phyloP scores from a whole-genome alignment of 495 filamentous ascomycete genomes.

The Hypoxylon subgilvum region DNA sequence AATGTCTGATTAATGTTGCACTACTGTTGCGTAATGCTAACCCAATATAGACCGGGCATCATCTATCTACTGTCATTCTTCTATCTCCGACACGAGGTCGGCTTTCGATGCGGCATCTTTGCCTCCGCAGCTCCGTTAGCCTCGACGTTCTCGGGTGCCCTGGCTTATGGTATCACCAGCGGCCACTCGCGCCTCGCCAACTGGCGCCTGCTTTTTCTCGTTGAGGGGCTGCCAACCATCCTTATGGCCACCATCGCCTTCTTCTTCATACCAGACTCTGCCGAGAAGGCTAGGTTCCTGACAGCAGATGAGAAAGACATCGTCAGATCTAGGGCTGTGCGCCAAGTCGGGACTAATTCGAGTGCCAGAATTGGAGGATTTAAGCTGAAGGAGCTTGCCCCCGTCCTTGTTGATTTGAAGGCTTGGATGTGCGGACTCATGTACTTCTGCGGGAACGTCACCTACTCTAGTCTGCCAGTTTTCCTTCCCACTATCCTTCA shows the following conservation, averaged over 20 bases:
- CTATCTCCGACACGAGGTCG: constrained; percentile 76
- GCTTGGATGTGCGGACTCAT: constrained; percentile 45
- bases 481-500: constrained; percentile 80
- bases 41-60: constrained; percentile 58
- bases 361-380: constrained; percentile 53
- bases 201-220: constrained; percentile 78
- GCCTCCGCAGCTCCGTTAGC: constrained; percentile 75
- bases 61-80: constrained; percentile 79
- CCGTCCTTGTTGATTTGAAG: constrained; percentile 64
- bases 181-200: constrained; percentile 68
- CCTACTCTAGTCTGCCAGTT: constrained; percentile 77
- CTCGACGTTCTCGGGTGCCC: constrained; percentile 76
- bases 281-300: constrained; percentile 69
- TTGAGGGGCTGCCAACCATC: constrained; percentile 75
- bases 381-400: constrained; percentile 62
- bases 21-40: background rate
- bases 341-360: constrained; percentile 62
- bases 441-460: constrained; percentile 58
- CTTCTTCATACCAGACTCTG: constrained; percentile 71
- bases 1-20: background rate
- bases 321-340: constrained; percentile 63
- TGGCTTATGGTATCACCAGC: constrained; percentile 79
- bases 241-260: constrained; percentile 66
- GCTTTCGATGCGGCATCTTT: constrained; percentile 74
- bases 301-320: constrained; percentile 71